Evolutionary conservation across 352 stramenopile genomes (phyloP), one percentile per base, ranked within the genome.

Genomic region (Halophytophthora batemanensis): DNA sequence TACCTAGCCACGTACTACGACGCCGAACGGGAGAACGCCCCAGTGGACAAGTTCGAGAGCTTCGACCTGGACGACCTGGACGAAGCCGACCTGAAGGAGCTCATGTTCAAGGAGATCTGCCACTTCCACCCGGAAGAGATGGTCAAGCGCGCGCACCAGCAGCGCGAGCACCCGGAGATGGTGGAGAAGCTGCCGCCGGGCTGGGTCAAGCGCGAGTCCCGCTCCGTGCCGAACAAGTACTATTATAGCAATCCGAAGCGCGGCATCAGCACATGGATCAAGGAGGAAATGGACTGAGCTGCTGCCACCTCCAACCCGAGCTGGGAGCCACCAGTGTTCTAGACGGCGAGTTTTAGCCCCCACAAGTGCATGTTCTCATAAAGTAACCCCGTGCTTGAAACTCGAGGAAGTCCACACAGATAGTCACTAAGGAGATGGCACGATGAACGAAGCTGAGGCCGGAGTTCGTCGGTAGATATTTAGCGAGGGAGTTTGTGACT

Each of bases 1-100:
- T 99, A 99, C 71, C 82, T 99, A 41, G 74, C 86, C 0, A 79
- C 77, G 41, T 95, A 92, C 59, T 95, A 91, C 57, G 81, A 91
- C 19, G 80, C 86, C 40, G 79, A 89, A 54, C 73, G 69, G 7
- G 80, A 92, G 40, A 81, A 68, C 39, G 63, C 60, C 1, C 68
- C 61, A 1, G 82, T 93, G n/a, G 82, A 93, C 35, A 71, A 72
- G 41, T 93, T 89, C 58, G 67, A 92, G 53, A 91, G 77, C 64
- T 95, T 95, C 53, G 84, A 95, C 45, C 53, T 95, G 36, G 82
- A 93, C 39, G 82, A 88, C 39, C 64, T 95, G 37, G 82, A 90
- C 44, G 80, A 93, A 39, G 71, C 69, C 33, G 84, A 95, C 42
- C 64, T 95, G 11, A 95, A 95, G 63, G 82, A 93, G 61, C 80